Conservation (phyloP, 768 basidiomycete species). For the Leccinum disarticulatum region DNA sequence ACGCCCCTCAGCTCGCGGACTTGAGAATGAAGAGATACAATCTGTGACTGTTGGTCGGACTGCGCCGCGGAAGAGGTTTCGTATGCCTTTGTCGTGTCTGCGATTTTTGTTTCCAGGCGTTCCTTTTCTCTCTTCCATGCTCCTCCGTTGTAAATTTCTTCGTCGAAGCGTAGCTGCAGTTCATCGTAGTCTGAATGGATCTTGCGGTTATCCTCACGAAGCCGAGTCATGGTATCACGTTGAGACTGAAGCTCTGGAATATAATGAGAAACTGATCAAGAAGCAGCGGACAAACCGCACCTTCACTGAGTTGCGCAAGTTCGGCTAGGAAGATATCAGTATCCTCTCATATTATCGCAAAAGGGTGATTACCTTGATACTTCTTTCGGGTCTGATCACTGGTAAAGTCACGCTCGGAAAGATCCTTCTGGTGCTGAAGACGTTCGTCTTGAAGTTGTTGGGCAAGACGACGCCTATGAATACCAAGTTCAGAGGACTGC, state of each 20-base stretch:
- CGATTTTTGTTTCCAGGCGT: constrained; percentile 79
- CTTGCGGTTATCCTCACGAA: constrained; percentile 80
- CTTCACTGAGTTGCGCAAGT: constrained; percentile 77
- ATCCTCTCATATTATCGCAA: constrained; percentile 2
- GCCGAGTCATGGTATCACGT: constrained; percentile 69
- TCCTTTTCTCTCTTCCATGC: constrained; percentile 90
- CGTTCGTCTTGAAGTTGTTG: constrained; percentile 80
- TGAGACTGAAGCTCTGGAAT: constrained; percentile 70
- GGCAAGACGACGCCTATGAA: constrained; percentile 64
- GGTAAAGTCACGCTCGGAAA: constrained; percentile 76
- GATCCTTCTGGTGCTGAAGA: constrained; percentile 75
- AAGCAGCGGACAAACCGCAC: constrained; percentile 34
- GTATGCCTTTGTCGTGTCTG: constrained; percentile 71
- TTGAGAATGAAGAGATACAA: constrained; percentile 81
- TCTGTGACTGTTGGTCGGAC: constrained; percentile 80
- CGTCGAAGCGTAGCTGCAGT: constrained; percentile 70
- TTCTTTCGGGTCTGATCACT: constrained; percentile 82
- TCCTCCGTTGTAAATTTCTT: constrained; percentile 73
- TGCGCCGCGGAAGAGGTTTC: constrained; percentile 71
- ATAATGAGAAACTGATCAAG: constrained; percentile 7
- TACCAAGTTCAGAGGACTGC: constrained; percentile 62
- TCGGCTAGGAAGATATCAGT: constrained; percentile 48
- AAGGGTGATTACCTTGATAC: constrained; percentile 61
- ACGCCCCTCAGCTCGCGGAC: constrained; percentile 79
- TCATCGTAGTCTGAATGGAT: constrained; percentile 75